Evolutionary conservation across 306 rosid genomes (phyloP), one percentile per base, ranked within the genome.

Genomic region (Parietaria judaica): DNA sequence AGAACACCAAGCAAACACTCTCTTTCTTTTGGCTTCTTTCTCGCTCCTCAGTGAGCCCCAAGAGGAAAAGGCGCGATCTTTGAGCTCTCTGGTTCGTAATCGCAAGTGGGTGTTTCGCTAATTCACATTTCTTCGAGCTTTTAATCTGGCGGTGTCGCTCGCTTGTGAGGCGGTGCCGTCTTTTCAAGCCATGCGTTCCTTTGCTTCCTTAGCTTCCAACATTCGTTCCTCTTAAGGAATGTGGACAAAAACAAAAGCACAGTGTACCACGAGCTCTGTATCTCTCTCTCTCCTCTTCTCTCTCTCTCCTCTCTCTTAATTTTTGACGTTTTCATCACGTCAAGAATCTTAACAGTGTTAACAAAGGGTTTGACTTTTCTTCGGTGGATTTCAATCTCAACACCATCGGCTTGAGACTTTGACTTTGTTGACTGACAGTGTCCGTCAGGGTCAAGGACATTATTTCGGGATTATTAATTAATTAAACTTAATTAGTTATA

Each of bases 131-230:
- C 14, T n/a, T 41, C 9, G 0, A 1, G 9, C 0, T 1, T 49
- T 49, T 49, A 10, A 49, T 49, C 13, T 49, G 1, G 13, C 2
- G 5, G 39, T 9, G 44, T 36, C 14, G 7, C 36, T 61, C 17
- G 59, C 55, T 11, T 5, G 68, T 17, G 60, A 46, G 61, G 73
- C 62, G 41, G 73, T 67, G 70, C 75, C 70, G 75, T 70, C 75
- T 48, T 57, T 71, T 71, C 43, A 56, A 57, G 65, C 75, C 75
- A 71, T 64, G 61, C 37, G 70, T 51, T 47, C 53, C 34, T 51
- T 68, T 74, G 66, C 74, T 51, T 45, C 78, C 78, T 67, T 48
- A 63, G 78, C 70, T 17, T 58, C 70, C 73, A 74, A 74, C 74
- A 68, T 68, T 68, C 53, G 66, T 63, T 68, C 78, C 70, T 44